Conservation (phyloP, 2,329 filamentous ascomycete species). For the Alternaria hordeiaustralica region DNA sequence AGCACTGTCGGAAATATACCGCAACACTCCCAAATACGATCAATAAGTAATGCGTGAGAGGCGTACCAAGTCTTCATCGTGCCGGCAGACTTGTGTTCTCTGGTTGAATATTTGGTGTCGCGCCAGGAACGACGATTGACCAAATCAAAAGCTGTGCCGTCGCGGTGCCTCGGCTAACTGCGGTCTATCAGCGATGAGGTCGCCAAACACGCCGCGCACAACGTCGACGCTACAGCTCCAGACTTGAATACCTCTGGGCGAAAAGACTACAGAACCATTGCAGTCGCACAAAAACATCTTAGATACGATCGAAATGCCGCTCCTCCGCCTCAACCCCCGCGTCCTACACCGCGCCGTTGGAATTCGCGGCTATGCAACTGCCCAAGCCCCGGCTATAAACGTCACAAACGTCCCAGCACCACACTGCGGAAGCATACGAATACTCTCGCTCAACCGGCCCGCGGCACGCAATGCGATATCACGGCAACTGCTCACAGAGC, state of each 20-base stretch:
- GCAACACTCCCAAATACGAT: neutral
- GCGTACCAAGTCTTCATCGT: neutral
- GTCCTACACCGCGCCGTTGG: conserved; percentile 32
- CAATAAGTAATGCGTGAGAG: neutral
- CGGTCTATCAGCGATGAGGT: conserved; percentile 13
- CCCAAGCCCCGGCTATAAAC: conserved; percentile 65
- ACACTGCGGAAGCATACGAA: conserved; percentile 80
- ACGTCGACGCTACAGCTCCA: neutral
- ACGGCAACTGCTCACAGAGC: conserved; percentile 71
- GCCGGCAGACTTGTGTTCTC: neutral
- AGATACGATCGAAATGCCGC: conserved; percentile 27
- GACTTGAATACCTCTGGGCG: neutral
- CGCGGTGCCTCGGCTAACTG: conserved; percentile 23
- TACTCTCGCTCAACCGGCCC: conserved; percentile 87
- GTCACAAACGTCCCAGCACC: conserved; percentile 78
- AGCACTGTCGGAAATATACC: neutral
- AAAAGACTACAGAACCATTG: neutral
- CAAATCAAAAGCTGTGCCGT: neutral
- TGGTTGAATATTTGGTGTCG: neutral
- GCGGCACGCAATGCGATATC: conserved; percentile 91
- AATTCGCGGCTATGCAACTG: conserved; percentile 49
- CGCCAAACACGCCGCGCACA: conserved; percentile 1
- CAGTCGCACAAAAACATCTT: neutral
- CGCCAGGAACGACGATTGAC: neutral
- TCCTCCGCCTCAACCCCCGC: conserved; percentile 27